A percentile compares a stretch with the other conserved stretches of the same genome.
Conservation (phyloP, 2,329 filamentous ascomycete genomes). For the Clonostachys solani region DNA sequence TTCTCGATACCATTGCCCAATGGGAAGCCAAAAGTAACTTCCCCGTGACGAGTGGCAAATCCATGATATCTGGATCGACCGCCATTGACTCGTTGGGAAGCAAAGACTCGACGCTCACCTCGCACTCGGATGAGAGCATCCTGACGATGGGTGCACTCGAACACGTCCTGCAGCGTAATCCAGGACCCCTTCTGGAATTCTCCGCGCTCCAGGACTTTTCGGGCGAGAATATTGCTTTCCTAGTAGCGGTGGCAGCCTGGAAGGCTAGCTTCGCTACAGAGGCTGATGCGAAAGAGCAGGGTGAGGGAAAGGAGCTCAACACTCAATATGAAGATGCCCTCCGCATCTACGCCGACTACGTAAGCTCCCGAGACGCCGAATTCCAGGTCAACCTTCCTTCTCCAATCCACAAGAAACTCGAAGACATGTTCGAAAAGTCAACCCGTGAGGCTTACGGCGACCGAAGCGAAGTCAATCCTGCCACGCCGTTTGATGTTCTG, state of each 20-base stretch:
- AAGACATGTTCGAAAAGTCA: conserved; percentile 49
- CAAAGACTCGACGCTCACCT: not conserved
- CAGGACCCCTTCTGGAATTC: conserved; percentile 54
- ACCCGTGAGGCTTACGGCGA: conserved; percentile 34
- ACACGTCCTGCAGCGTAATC: conserved; percentile 50
- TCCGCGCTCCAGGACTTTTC: conserved; percentile 61
- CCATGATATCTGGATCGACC: conserved; percentile 16
- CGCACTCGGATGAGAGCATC: conserved; percentile 33
- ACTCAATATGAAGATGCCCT: conserved; percentile 54
- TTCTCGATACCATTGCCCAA: conserved; percentile 40
- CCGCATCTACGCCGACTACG: conserved; percentile 56
- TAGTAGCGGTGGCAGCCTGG: conserved; percentile 53
- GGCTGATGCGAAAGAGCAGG: not conserved
- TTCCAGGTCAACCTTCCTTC: conserved; percentile 64
- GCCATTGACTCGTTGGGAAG: conserved; percentile 18
- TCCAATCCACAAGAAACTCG: conserved; percentile 42
- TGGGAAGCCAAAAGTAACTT: conserved; percentile 38
- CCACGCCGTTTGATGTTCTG: conserved; percentile 34
- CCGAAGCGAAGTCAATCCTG: conserved; percentile 24
- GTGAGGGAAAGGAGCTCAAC: conserved; percentile 20
- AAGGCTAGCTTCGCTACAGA: conserved; percentile 22
- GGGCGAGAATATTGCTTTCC: conserved; percentile 64
- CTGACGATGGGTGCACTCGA: conserved; percentile 59
- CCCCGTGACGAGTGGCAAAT: conserved; percentile 18
- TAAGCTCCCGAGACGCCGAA: conserved; percentile 54